A percentile compares a stretch with the other conserved stretches of the same genome.
phyloP scores from a whole-genome alignment of 208 protist species.

The Trypanosoma lewisi region DNA sequence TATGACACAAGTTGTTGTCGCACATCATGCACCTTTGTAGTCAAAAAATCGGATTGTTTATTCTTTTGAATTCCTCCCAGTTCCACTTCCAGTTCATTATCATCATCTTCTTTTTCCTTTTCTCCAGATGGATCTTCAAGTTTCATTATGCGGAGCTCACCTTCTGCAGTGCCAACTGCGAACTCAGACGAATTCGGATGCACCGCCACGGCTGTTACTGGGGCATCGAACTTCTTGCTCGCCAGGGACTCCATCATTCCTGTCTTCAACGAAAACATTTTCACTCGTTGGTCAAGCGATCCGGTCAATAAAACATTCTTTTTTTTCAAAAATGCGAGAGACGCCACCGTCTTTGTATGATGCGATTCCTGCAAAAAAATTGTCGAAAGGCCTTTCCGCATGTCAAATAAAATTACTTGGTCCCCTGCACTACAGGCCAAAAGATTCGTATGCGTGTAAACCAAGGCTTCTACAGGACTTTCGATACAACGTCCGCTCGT shows the following conservation, averaged over 20 bases:
- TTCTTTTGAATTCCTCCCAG: constrained; percentile 22
- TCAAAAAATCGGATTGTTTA: constrained; percentile 26
- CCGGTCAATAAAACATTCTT: constrained; percentile 66
- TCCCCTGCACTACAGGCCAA: constrained; percentile 59
- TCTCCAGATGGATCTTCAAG: constrained; percentile 34
- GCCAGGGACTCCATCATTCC: constrained; percentile 49
- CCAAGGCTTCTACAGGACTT: constrained; percentile 58
- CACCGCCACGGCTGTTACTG: constrained; percentile 62
- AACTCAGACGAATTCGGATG: constrained; percentile 69
- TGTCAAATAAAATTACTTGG: constrained; percentile 65
- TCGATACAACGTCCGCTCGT: constrained; percentile 26
- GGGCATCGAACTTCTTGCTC: constrained; percentile 60
- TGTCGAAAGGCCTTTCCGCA: constrained; percentile 49
- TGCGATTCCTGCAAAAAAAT: constrained; percentile 54
- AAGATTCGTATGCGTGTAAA: constrained; percentile 35
- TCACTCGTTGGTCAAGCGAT: constrained; percentile 76
- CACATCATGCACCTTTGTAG: constrained; percentile 50
- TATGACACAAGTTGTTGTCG: constrained; percentile 66
- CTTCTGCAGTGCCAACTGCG: constrained; percentile 59
- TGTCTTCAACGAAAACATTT: constrained; percentile 65
- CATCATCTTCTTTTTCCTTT: constrained; percentile 5
- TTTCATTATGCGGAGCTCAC: constrained; percentile 65
- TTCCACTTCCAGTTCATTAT: constrained; percentile 23
- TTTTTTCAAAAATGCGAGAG: constrained; percentile 59
- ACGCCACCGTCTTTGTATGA: constrained; percentile 80